A percentile compares a stretch with the other conserved stretches of the same genome.
These are phyloP conservation scores for Scheffersomyces lignosus DNA, from an alignment of 805 yeast genomes.

Conservation along the genomic window DNA sequence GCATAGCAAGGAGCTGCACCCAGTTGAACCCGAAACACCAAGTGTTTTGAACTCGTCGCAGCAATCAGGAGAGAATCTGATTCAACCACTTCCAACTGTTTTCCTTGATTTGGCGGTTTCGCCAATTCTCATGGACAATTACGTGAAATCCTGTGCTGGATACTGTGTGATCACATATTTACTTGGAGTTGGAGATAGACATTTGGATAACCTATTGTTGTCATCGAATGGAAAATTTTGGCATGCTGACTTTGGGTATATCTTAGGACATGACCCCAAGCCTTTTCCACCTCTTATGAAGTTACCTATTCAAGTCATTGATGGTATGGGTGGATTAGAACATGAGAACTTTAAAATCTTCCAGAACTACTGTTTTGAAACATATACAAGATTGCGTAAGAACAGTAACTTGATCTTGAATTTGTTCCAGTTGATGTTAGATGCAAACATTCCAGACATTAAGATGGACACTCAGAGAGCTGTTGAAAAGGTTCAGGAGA, in stretches of 20 bases:
- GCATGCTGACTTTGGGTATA: conserved; percentile 98
- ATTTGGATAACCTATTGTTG: conserved; percentile 82
- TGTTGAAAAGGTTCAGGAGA: conserved; percentile 87
- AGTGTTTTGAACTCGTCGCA: conserved; percentile 18
- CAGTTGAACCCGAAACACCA: conserved; percentile 25
- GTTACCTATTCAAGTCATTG: conserved; percentile 92
- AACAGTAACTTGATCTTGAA: conserved; percentile 88
- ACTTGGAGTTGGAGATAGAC: conserved; percentile 96
- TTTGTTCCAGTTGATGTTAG: conserved; percentile 89
- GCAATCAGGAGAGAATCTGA: conserved; percentile 32
- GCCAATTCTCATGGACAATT: conserved; percentile 83
- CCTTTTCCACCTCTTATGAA: conserved; percentile 99
- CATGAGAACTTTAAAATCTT: conserved; percentile 85
- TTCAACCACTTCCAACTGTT: conserved; percentile 32
- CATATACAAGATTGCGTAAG: conserved; percentile 85
- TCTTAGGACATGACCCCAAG: conserved; percentile 94
- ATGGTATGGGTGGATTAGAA: conserved; percentile 94
- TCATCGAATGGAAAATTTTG: conserved; percentile 84
- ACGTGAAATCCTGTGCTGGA: conserved; percentile 94
- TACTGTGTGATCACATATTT: conserved; percentile 94
- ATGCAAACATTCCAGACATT: conserved; percentile 89
- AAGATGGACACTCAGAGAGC: conserved; percentile 82
- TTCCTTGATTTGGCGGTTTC: conserved; percentile 49
- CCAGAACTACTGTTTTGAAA: conserved; percentile 90
- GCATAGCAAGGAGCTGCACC: conserved; percentile 43